Evolutionary conservation across 2,329 filamentous ascomycete species (phyloP).

Genomic region (Ilyonectria mors-panacis): DNA sequence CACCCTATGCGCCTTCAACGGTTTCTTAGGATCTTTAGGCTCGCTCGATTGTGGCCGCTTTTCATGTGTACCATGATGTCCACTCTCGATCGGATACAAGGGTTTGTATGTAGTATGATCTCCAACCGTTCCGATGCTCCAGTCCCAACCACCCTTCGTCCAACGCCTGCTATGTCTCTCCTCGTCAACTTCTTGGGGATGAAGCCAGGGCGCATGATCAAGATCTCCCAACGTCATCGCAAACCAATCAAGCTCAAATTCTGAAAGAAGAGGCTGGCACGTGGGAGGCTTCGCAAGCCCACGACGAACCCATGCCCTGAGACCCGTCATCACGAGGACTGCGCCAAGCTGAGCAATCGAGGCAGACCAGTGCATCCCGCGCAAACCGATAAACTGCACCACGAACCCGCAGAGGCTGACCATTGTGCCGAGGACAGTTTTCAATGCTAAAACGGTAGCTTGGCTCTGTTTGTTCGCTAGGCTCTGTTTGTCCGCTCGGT

Average conservation of each 20-base stretch:
- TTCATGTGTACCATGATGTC: too few species aligned
- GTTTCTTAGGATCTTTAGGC: too few species aligned
- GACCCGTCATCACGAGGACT: constrained; percentile 42
- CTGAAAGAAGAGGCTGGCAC: constrained; percentile 25
- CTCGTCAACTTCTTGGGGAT: too few species aligned
- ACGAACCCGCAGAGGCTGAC: constrained; percentile 46
- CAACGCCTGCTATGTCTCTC: too few species aligned
- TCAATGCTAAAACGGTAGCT: background rate
- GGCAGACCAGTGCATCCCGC: constrained; percentile 46
- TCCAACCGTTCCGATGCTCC: background rate
- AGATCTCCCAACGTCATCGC: background rate
- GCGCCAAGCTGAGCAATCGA: constrained; percentile 45
- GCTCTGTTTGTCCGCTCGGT: constrained; percentile 36
- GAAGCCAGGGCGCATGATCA: background rate
- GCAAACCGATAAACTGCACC: constrained; percentile 49
- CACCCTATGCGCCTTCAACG: constrained; percentile 17
- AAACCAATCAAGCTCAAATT: constrained; percentile 48
- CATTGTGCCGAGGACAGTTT: constrained; percentile 20
- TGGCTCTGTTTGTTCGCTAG: background rate
- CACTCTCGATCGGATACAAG: too few species aligned
- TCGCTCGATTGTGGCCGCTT: too few species aligned
- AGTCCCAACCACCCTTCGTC: background rate
- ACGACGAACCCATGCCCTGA: constrained; percentile 45
- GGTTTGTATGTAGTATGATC: too few species aligned
- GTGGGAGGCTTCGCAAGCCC: background rate